A percentile compares a stretch with the other conserved stretches of the same genome.
These are phyloP conservation scores for Pseudogymnoascus sp. DNA, from an alignment of 2,329 filamentous ascomycete genomes.

Conservation along the genomic window DNA sequence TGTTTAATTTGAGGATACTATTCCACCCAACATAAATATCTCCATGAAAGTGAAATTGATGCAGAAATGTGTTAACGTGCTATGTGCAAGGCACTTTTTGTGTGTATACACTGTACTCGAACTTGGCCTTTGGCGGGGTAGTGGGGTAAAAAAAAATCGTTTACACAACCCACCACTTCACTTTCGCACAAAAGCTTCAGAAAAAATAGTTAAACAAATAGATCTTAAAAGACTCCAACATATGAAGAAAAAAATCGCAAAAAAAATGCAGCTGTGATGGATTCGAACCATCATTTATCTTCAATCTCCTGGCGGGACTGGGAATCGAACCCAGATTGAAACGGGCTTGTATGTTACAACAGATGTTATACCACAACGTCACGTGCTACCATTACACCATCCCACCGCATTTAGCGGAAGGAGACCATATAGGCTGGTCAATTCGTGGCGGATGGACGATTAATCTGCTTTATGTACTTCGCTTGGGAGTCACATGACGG, in stretches of 20 bases:
- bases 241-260: conserved; percentile 14
- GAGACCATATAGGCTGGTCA: conserved; percentile 2
- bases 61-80: neutral
- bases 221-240: neutral
- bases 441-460: neutral
- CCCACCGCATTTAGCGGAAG: conserved; percentile 4
- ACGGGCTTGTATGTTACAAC: conserved; percentile 20
- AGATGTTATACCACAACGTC: conserved; percentile 20
- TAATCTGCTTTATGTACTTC: neutral
- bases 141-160: neutral
- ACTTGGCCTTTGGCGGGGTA: neutral
- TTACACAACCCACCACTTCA: neutral
- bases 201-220: neutral
- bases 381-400: conserved; percentile 10
- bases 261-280: conserved; percentile 18
- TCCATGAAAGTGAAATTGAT: neutral
- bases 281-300: conserved; percentile 20
- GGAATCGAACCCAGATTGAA: conserved; percentile 30
- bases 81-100: neutral
- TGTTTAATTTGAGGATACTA: neutral
- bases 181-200: neutral
- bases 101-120: neutral
- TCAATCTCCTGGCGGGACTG: conserved; percentile 26
- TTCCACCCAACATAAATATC: neutral
- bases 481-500: neutral